A percentile compares a stretch with the other conserved stretches of the same genome.
Evolutionary conservation across 768 basidiomycete species (phyloP).

Genomic region (Xerocomus spinulosus): DNA sequence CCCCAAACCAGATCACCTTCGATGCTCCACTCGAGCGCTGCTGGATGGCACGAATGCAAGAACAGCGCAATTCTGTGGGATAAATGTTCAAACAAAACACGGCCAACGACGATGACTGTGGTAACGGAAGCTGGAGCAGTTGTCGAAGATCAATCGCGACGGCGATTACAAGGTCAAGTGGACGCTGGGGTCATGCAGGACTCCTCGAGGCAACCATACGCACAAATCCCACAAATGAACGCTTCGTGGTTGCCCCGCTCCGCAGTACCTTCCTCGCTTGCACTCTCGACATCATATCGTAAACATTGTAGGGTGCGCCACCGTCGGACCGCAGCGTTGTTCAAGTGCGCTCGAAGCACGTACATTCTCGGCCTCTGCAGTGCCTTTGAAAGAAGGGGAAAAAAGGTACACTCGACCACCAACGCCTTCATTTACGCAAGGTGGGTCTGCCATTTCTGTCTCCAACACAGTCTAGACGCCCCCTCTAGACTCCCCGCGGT

Average conservation of each 20-base stretch:
- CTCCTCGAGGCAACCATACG: not conserved
- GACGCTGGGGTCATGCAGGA: no score
- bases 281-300: slow-evolving; percentile 8
- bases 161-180: no score
- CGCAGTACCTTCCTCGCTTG: slow-evolving; percentile 11
- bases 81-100: no score
- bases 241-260: slow-evolving; percentile 6
- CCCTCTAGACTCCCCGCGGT: slow-evolving; percentile 13
- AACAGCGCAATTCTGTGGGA: no score
- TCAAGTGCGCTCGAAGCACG: slow-evolving; percentile 3
- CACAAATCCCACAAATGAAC: not conserved
- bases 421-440: slow-evolving; percentile 13
- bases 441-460: slow-evolving; percentile 8
- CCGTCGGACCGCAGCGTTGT: slow-evolving; percentile 6
- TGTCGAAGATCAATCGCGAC: no score
- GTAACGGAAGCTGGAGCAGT: no score
- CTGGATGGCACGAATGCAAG: no score
- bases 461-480: slow-evolving; percentile 3
- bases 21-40: no score
- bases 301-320: slow-evolving; percentile 2
- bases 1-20: no score
- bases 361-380: not conserved
- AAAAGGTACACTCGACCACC: slow-evolving; percentile 7
- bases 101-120: no score
- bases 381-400: slow-evolving; percentile 5